phyloP scores from a whole-genome alignment of 495 filamentous ascomycete genomes.

The Penicillium angulare region DNA sequence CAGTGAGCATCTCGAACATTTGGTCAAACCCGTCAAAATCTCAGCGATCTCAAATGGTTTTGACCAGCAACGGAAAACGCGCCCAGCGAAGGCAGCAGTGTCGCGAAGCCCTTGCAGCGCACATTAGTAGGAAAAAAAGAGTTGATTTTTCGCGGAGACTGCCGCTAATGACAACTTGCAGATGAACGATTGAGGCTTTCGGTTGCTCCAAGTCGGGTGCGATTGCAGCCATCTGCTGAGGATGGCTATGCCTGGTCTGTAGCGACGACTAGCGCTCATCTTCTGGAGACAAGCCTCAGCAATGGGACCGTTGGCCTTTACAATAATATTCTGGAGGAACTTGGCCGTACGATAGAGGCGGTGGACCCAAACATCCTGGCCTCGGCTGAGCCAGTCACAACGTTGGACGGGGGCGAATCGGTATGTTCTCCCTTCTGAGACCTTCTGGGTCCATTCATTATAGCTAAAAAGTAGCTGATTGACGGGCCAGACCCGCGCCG shows the following conservation, averaged over 20 bases:
- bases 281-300: slow-evolving; percentile 1
- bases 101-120: no score
- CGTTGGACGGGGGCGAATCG: background rate
- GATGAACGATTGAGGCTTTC: slow-evolving; percentile 4
- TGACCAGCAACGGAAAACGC: no score
- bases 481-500: background rate
- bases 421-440: no score
- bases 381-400: background rate
- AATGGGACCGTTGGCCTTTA: background rate
- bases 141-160: no score
- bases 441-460: no score
- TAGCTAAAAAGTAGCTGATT: background rate
- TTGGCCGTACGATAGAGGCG: background rate
- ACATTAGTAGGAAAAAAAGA: no score
- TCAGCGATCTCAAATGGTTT: no score
- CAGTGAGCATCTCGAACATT: no score
- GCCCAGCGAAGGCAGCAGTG: no score
- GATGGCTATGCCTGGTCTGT: slow-evolving; percentile 17
- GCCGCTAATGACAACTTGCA: no score
- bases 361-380: background rate
- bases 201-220: slow-evolving; percentile 4
- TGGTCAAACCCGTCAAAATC: no score
- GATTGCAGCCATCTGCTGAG: slow-evolving; percentile 6
- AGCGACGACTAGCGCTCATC: slow-evolving; percentile 1
- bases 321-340: background rate